These are phyloP conservation scores for Orobanche coerulescens DNA, from an alignment of 257 asterid species.

Conservation along the genomic window DNA sequence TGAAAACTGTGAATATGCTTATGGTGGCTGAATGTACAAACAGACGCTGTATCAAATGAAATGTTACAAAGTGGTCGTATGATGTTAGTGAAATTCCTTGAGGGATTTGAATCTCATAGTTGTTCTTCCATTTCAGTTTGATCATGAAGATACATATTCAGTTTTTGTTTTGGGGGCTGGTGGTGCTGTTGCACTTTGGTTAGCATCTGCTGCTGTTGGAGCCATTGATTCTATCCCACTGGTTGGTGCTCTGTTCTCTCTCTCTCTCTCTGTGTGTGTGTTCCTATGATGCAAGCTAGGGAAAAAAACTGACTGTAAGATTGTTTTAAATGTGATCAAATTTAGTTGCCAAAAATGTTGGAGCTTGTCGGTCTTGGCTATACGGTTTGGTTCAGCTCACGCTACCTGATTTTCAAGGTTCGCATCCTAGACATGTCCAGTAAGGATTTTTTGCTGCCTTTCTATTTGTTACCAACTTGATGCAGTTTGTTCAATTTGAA, in stretches of 20 bases:
- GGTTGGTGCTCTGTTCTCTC: conserved; percentile 30
- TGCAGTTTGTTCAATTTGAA: neutral
- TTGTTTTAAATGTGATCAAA: neutral
- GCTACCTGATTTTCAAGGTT: conserved; percentile 75
- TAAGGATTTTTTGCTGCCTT: neutral
- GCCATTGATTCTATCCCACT: conserved; percentile 77
- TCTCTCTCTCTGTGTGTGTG: neutral
- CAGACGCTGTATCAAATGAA: no score
- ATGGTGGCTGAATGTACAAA: no score
- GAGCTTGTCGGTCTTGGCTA: conserved; percentile 76
- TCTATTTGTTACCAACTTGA: neutral
- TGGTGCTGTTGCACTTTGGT: conserved; percentile 46
- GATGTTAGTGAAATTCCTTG: neutral
- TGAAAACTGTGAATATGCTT: no score
- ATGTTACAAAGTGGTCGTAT: neutral
- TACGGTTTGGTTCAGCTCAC: conserved; percentile 64
- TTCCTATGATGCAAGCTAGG: neutral
- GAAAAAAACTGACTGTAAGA: neutral
- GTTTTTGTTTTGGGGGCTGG: conserved; percentile 48
- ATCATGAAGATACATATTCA: conserved; percentile 42
- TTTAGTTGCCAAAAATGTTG: conserved; percentile 65
- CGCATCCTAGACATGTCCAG: neutral
- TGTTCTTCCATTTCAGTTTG: conserved; percentile 36
- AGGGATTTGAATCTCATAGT: no score
- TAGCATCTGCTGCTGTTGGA: conserved; percentile 48